These are phyloP conservation scores for Botrytis sinoallii DNA, from an alignment of 2,329 filamentous ascomycete genomes.

Conservation along the genomic window DNA sequence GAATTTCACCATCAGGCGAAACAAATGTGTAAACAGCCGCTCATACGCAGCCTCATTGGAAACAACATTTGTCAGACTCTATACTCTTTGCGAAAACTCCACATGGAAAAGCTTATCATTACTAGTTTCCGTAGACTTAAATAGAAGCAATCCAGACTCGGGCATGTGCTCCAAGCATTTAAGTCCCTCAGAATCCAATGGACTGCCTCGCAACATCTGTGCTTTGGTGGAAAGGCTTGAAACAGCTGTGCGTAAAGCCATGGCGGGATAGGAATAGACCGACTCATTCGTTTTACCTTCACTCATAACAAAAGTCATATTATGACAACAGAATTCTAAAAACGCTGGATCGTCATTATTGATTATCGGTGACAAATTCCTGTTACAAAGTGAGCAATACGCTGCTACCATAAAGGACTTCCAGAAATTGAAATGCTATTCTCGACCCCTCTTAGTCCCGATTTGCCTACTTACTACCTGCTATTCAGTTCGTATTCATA, in stretches of 20 bases:
- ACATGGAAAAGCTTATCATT: background rate
- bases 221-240: constrained; percentile 9
- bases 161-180: background rate
- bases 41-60: constrained; percentile 7
- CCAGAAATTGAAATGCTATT: constrained; percentile 4
- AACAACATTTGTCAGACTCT: constrained; percentile 17
- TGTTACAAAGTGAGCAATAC: constrained; percentile 10
- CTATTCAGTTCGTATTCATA: constrained; percentile 29
- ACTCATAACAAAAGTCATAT: background rate
- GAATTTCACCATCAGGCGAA: background rate
- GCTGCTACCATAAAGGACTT: background rate
- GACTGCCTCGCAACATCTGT: background rate
- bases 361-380: constrained; percentile 6
- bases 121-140: background rate
- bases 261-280: background rate
- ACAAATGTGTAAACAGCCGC: constrained; percentile 7
- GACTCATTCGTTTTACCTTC: constrained; percentile 10
- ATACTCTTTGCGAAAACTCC: constrained; percentile 3
- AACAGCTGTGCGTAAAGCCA: constrained; percentile 13
- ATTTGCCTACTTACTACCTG: constrained; percentile 3
- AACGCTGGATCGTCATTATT: background rate
- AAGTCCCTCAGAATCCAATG: background rate
- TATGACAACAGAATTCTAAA: background rate
- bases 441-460: background rate
- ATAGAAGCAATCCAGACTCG: background rate